A percentile compares a stretch with the other conserved stretches of the same genome.
These are phyloP conservation scores for Plasmodium vinckei DNA, from an alignment of 169 alveolate genomes.

Conservation along the genomic window DNA sequence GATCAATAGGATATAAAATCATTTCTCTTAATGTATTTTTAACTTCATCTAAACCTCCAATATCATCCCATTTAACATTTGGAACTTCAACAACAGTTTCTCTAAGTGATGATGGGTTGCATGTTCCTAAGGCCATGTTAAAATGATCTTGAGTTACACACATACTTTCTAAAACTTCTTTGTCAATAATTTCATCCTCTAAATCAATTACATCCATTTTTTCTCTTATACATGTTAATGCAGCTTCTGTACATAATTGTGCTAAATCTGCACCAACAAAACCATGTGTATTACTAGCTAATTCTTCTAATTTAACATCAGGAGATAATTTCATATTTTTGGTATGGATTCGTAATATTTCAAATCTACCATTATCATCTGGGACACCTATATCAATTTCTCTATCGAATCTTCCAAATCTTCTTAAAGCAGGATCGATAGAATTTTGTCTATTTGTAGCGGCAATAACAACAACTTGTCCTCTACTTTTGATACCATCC, in stretches of 20 bases:
- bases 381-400: conserved; percentile 99
- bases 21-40: conserved; percentile 96
- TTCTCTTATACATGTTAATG: conserved; percentile 98
- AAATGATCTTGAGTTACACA: conserved; percentile 99
- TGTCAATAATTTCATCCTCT: conserved; percentile 99
- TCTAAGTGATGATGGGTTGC: conserved; percentile 97
- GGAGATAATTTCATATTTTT: conserved; percentile 98
- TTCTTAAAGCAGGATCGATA: conserved; percentile 99
- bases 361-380: conserved; percentile 99
- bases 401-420: conserved; percentile 99
- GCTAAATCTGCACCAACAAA: conserved; percentile 98
- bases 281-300: conserved; percentile 99
- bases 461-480: conserved; percentile 98
- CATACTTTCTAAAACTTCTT: conserved; percentile 97
- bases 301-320: conserved; percentile 97
- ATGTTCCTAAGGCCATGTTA: conserved; percentile 96
- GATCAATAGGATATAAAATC: conserved; percentile 97
- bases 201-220: conserved; percentile 99
- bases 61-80: conserved; percentile 99
- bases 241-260: conserved; percentile 98
- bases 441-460: conserved; percentile 99
- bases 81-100: conserved; percentile 99
- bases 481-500: conserved; percentile 99
- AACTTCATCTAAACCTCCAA: conserved; percentile 98
- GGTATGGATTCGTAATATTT: conserved; percentile 98